phyloP scores from a whole-genome alignment of 2,329 filamentous ascomycete species.

The Penicillium oxalicum region DNA sequence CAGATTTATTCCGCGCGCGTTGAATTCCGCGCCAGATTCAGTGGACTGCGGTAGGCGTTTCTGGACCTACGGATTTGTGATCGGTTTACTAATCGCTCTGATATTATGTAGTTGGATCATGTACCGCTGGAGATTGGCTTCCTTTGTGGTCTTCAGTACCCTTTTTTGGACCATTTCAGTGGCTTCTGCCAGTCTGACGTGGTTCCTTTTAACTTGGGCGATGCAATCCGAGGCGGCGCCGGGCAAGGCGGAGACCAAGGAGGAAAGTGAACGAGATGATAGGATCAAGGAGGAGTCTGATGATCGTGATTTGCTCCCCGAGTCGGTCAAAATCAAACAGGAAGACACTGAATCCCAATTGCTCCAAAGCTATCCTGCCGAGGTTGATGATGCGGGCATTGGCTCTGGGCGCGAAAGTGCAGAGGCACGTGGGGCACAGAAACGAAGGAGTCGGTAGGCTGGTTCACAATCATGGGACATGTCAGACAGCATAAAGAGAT shows the following conservation, averaged over 20 bases:
- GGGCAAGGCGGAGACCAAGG: conserved; percentile 25
- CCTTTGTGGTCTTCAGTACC: conserved; percentile 62
- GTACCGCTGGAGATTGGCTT: conserved; percentile 71
- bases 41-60: conserved; percentile 55
- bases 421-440: conserved; percentile 26
- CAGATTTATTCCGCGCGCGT: conserved; percentile 70
- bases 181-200: conserved; percentile 58
- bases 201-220: conserved; percentile 50
- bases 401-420: conserved; percentile 48
- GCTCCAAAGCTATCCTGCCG: conserved; percentile 15
- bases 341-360: conserved; percentile 21
- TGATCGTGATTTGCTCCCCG: conserved; percentile 9
- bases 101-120: conserved; percentile 61
- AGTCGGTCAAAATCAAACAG: conserved; percentile 25
- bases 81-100: conserved; percentile 22
- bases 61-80: neutral
- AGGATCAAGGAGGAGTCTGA: conserved; percentile 15
- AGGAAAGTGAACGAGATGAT: conserved; percentile 24
- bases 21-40: conserved; percentile 66
- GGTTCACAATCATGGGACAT: conserved; percentile 8
- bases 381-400: conserved; percentile 43
- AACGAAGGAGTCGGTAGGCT: conserved; percentile 26
- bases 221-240: conserved; percentile 21
- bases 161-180: conserved; percentile 75
- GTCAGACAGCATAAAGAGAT: neutral